A percentile compares a stretch with the other conserved stretches of the same genome.
Evolutionary conservation across 768 basidiomycete species (phyloP).

Genomic region (Gelatoporia subvermispora): DNA sequence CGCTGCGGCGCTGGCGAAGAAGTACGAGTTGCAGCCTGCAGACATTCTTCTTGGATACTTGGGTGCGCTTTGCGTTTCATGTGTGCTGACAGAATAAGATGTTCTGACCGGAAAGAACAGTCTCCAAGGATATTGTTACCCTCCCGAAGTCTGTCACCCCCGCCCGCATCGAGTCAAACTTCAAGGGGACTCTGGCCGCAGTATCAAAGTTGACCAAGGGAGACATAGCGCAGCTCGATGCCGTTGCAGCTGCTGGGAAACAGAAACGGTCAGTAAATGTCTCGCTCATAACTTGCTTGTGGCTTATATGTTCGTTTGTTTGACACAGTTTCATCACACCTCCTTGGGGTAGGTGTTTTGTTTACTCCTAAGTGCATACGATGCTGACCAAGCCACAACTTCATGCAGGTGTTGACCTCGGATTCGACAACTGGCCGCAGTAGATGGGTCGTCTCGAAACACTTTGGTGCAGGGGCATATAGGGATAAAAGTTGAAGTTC

Average conservation of each 20-base stretch:
- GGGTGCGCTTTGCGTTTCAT: slow-evolving; percentile 32
- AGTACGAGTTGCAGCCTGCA: slow-evolving; percentile 46
- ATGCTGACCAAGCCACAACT: slow-evolving; percentile 14
- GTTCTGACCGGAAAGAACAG: slow-evolving; percentile 25
- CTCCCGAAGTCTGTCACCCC: slow-evolving; percentile 79
- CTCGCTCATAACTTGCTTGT: not conserved
- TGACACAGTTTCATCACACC: slow-evolving; percentile 50
- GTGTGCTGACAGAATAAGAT: too few species aligned
- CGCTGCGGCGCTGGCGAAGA: slow-evolving; percentile 53
- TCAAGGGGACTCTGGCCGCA: slow-evolving; percentile 46
- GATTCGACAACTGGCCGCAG: slow-evolving; percentile 61
- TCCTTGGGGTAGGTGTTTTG: slow-evolving; percentile 55
- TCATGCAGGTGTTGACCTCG: slow-evolving; percentile 53
- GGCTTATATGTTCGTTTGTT: not conserved
- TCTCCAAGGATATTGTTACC: slow-evolving; percentile 57
- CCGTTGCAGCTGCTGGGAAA: slow-evolving; percentile 52
- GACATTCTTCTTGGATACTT: slow-evolving; percentile 62
- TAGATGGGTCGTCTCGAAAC: too few species aligned
- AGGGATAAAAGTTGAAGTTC: too few species aligned
- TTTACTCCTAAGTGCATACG: slow-evolving; percentile 4
- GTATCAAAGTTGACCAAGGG: slow-evolving; percentile 39
- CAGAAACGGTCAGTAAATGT: slow-evolving; percentile 45
- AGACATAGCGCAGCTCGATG: slow-evolving; percentile 55
- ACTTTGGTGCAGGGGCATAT: too few species aligned
- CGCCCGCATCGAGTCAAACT: slow-evolving; percentile 57